Conservation (phyloP, 331 rosid species). For the Quercus tomentella region DNA sequence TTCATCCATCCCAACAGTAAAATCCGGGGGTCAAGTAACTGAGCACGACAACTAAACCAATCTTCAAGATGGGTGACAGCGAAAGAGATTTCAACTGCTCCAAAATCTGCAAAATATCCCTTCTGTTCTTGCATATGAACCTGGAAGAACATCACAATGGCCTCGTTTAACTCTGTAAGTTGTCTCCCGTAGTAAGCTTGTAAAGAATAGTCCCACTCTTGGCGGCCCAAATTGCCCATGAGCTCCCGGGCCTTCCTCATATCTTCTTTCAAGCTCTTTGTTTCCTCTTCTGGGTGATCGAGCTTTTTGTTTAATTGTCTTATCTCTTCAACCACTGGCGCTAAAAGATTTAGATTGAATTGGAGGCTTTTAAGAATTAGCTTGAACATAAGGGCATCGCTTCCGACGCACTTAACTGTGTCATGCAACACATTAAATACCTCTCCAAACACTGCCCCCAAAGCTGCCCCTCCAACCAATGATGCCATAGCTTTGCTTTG, state of each 20-base stretch:
- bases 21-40: too few relatives aligned
- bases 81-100: not conserved
- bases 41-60: too few relatives aligned
- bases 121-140: not conserved
- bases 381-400: not conserved
- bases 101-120: not conserved
- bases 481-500: not conserved
- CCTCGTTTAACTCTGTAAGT: not conserved
- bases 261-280: not conserved
- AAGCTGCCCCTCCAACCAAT: not conserved
- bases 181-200: not conserved
- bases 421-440: not conserved
- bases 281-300: not conserved
- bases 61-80: too few relatives aligned
- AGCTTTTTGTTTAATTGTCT: not conserved
- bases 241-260: not conserved
- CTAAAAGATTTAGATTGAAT: not conserved
- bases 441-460: not conserved
- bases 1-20: too few relatives aligned
- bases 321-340: constrained; percentile 7
- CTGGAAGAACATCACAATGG: not conserved
- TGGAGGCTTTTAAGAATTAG: not conserved
- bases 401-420: not conserved
- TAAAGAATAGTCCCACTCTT: not conserved
- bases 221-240: constrained; percentile 6